phyloP scores from a whole-genome alignment of 1,284 basidiomycete species.

The Exobasidium rhododendri region DNA sequence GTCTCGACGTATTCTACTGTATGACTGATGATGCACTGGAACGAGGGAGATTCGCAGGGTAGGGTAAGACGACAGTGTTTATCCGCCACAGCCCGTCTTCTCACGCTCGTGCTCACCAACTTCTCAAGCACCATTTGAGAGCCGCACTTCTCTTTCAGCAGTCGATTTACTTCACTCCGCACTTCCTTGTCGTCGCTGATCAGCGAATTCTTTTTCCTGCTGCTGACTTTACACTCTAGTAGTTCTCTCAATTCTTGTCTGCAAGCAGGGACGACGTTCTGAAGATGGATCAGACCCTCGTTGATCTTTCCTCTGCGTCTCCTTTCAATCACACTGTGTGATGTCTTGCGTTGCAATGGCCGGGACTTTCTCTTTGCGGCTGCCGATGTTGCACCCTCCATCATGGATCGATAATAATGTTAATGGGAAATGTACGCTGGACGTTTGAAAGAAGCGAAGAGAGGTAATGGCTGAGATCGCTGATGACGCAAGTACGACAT shows the following conservation, averaged over 20 bases:
- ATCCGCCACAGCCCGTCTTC: background rate
- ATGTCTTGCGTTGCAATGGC: conserved; percentile 47
- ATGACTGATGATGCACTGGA: conserved; percentile 45
- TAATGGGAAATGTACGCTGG: too few species aligned
- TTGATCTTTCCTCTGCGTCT: conserved; percentile 54
- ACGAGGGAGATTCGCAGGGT: too few species aligned
- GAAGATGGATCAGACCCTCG: conserved; percentile 48
- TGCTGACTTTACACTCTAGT: conserved; percentile 19
- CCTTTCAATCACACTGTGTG: conserved; percentile 52
- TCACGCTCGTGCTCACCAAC: conserved; percentile 17
- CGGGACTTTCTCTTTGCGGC: conserved; percentile 33
- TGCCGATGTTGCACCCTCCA: too few species aligned
- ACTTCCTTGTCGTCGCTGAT: conserved; percentile 13
- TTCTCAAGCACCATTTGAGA: conserved; percentile 48
- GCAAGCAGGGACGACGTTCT: conserved; percentile 48
- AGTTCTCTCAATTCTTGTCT: conserved; percentile 42
- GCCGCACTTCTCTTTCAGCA: conserved; percentile 27
- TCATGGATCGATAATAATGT: too few species aligned
- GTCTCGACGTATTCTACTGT: conserved; percentile 36
- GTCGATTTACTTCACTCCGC: conserved; percentile 3
- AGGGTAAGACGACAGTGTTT: too few species aligned
- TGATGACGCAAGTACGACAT: too few species aligned
- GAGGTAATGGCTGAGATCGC: too few species aligned
- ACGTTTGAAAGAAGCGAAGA: too few species aligned
- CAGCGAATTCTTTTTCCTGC: background rate